Percentiles rank a stretch among this genome's conserved stretches.
These are phyloP conservation scores for Talaromyces pinophilus DNA, from an alignment of 2,329 filamentous ascomycete species.

Conservation along the genomic window DNA sequence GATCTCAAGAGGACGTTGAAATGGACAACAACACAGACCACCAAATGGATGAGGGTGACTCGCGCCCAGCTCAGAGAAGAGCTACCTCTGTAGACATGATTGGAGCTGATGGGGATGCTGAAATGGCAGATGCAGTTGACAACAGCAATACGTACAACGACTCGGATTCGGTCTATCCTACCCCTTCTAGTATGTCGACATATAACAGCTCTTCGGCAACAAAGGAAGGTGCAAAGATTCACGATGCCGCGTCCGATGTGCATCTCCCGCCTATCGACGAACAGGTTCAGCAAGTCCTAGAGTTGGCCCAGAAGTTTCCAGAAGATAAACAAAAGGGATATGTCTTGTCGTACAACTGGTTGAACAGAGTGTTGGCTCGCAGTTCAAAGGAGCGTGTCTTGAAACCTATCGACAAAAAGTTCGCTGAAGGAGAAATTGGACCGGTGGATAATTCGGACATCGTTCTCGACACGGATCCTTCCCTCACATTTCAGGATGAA, in stretches of 20 bases:
- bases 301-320: conserved; percentile 57
- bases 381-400: conserved; percentile 59
- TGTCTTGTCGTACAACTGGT: conserved; percentile 77
- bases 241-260: conserved; percentile 26
- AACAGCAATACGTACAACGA: conserved; percentile 19
- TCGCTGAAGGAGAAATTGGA: conserved; percentile 66
- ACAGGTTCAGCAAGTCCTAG: conserved; percentile 73
- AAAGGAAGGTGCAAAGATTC: conserved; percentile 30
- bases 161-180: conserved; percentile 40
- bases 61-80: conserved; percentile 32
- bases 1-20: conserved; percentile 26
- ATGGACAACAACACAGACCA: conserved; percentile 23
- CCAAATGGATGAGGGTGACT: conserved; percentile 25
- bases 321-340: conserved; percentile 74
- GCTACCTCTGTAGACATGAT: conserved; percentile 50
- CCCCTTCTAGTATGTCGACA: conserved; percentile 43
- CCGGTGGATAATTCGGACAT: conserved; percentile 87
- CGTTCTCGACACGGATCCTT: conserved; percentile 59
- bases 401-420: conserved; percentile 60
- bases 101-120: conserved; percentile 32
- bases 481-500: conserved; percentile 47
- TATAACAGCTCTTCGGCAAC: conserved; percentile 35
- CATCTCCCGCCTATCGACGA: conserved; percentile 58
- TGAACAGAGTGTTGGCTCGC: conserved; percentile 69
- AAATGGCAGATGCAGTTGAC: conserved; percentile 26